Evolutionary conservation across 2,329 filamentous ascomycete species (phyloP).

Genomic region (Pseudopyrenochaeta lycopersici): DNA sequence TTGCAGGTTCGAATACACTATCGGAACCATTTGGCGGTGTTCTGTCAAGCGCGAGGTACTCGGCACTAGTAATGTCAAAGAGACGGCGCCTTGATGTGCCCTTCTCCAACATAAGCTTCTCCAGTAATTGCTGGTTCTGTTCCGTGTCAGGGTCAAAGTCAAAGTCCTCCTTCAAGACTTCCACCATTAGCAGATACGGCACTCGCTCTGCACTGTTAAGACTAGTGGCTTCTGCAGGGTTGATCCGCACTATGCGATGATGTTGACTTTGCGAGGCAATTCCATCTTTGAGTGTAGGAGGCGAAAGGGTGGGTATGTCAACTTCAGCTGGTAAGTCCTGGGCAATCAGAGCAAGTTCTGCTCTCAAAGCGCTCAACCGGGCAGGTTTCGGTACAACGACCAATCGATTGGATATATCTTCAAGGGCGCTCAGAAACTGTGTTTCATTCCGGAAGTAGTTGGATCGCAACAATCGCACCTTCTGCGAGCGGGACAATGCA

Average conservation of each 20-base stretch:
- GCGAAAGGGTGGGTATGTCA: conserved; percentile 83
- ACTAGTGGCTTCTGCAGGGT: conserved; percentile 84
- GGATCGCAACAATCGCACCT: conserved; percentile 75
- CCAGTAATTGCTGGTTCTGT: conserved; percentile 74
- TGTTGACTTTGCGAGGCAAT: conserved; percentile 79
- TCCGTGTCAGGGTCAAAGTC: conserved; percentile 79
- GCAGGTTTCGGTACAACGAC: conserved; percentile 84
- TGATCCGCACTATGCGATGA: conserved; percentile 83
- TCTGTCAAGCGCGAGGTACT: conserved; percentile 57
- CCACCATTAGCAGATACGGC: conserved; percentile 84
- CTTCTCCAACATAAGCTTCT: conserved; percentile 72
- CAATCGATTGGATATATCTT: conserved; percentile 85
- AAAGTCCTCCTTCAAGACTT: conserved; percentile 83
- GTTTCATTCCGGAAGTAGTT: conserved; percentile 87
- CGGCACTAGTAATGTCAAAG: conserved; percentile 69
- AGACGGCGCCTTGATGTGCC: conserved; percentile 62
- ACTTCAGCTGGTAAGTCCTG: conserved; percentile 85
- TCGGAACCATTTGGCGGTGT: conserved; percentile 61
- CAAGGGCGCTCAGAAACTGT: conserved; percentile 80
- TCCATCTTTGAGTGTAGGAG: conserved; percentile 76
- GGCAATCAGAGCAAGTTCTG: conserved; percentile 81
- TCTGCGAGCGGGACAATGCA: conserved; percentile 72
- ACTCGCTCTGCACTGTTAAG: conserved; percentile 88
- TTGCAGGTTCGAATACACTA: conserved; percentile 84
- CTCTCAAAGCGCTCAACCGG: conserved; percentile 79